Conservation (phyloP, 2,329 filamentous ascomycete species). For the Fusarium scirpi region DNA sequence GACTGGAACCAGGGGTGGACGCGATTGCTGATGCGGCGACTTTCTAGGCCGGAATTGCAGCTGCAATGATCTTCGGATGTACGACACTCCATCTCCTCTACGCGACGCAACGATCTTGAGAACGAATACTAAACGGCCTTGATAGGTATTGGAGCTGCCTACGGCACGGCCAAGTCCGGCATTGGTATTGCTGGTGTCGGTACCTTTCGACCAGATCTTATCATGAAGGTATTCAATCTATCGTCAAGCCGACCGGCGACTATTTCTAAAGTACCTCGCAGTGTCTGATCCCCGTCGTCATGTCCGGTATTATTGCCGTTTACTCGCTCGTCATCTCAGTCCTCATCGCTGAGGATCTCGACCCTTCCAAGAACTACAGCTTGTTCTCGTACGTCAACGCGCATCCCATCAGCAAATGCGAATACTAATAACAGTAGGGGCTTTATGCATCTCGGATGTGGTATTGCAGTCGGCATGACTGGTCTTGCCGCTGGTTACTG, state of each 20-base stretch:
- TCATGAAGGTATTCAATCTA: slow-evolving; percentile 80
- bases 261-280: slow-evolving; percentile 52
- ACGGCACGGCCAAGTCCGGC: slow-evolving; percentile 88
- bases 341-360: slow-evolving; percentile 91
- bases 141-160: slow-evolving; percentile 78
- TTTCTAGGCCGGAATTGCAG: slow-evolving; percentile 77
- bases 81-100: slow-evolving; percentile 53
- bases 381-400: slow-evolving; percentile 77
- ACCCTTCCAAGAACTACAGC: slow-evolving; percentile 78
- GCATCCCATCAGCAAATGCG: neutral
- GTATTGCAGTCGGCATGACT: slow-evolving; percentile 90
- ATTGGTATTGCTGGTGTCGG: slow-evolving; percentile 89
- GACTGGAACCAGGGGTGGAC: slow-evolving; percentile 14
- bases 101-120: slow-evolving; percentile 20
- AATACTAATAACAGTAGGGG: slow-evolving; percentile 65
- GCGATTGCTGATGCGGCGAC: slow-evolving; percentile 44
- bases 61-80: slow-evolving; percentile 89
- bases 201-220: slow-evolving; percentile 85
- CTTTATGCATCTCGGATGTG: slow-evolving; percentile 93
- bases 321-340: slow-evolving; percentile 98
- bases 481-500: slow-evolving; percentile 95
- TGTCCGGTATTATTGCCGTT: slow-evolving; percentile 99
- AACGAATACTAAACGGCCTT: slow-evolving; percentile 45
- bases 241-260: neutral
- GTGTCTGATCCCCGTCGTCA: slow-evolving; percentile 90